These are phyloP conservation scores for Penicillium paxilli DNA, from an alignment of 495 filamentous ascomycete genomes.

Conservation along the genomic window DNA sequence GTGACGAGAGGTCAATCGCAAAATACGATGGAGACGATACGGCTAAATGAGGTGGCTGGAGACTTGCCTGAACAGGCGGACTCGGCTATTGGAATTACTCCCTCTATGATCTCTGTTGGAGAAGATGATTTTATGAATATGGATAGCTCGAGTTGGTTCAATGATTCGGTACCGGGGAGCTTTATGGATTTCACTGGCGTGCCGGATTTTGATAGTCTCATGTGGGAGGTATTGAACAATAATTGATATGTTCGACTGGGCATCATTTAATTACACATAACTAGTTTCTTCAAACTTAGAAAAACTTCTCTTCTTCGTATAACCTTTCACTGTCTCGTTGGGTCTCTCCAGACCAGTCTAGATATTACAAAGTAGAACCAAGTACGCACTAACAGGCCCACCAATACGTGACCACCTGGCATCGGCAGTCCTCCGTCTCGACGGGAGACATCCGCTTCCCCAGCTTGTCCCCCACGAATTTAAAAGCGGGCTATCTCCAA, in stretches of 20 bases:
- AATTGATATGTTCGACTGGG: no score
- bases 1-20: not conserved
- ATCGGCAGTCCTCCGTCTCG: not conserved
- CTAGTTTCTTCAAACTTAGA: no score
- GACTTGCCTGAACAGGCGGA: constrained; percentile 1
- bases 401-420: no score
- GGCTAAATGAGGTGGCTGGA: not conserved
- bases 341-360: no score
- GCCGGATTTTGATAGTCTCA: constrained; percentile 37
- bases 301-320: no score
- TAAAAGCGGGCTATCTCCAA: constrained; percentile 4
- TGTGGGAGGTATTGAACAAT: constrained; percentile 34
- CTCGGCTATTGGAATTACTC: constrained; percentile 9
- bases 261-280: no score
- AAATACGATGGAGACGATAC: not conserved
- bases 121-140: constrained; percentile 10
- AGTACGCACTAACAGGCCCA: no score
- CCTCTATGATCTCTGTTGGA: constrained; percentile 4
- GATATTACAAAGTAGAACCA: no score
- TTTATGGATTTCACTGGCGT: constrained; percentile 29
- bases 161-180: constrained; percentile 28
- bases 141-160: constrained; percentile 25
- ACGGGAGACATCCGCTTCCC: constrained; percentile 15
- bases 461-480: constrained; percentile 2
- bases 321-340: no score